Percentiles rank a stretch among this genome's conserved stretches.
Evolutionary conservation across 2,329 filamentous ascomycete species (phyloP).

Genomic region (Diplodia seriata): DNA sequence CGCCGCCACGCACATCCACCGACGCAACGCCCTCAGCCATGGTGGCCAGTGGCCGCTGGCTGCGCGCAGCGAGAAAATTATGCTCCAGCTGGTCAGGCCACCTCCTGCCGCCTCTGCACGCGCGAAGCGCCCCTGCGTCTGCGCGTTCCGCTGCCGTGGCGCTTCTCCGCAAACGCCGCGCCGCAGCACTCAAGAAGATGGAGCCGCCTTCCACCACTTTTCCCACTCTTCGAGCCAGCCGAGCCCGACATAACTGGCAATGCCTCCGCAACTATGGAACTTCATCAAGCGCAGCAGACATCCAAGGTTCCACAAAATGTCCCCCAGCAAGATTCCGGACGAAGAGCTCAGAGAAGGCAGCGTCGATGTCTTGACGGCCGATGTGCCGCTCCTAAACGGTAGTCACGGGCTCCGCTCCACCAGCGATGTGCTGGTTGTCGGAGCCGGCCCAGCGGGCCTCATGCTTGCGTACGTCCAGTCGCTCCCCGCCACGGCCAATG

Average conservation of each 20-base stretch:
- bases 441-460: conserved; percentile 52
- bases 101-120: conserved; percentile 6
- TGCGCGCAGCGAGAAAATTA: conserved; percentile 17
- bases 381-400: conserved; percentile 32
- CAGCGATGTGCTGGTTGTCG: conserved; percentile 51
- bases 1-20: conserved; percentile 27
- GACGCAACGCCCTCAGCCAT: conserved; percentile 13
- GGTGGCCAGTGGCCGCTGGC: neutral
- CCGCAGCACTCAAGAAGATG: conserved; percentile 15
- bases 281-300: conserved; percentile 34
- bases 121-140: conserved; percentile 12
- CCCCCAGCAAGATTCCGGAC: conserved; percentile 40
- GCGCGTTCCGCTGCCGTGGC: neutral
- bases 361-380: conserved; percentile 34
- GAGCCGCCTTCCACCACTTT: conserved; percentile 27
- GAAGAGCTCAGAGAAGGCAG: conserved; percentile 42
- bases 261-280: conserved; percentile 33
- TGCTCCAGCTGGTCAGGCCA: conserved; percentile 27
- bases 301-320: conserved; percentile 43
- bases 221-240: conserved; percentile 31
- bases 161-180: conserved; percentile 7
- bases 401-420: conserved; percentile 37
- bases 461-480: conserved; percentile 49
- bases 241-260: conserved; percentile 21
- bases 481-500: neutral